These are phyloP conservation scores for Boletus rubescentipes DNA, from an alignment of 768 basidiomycete genomes.

Conservation along the genomic window DNA sequence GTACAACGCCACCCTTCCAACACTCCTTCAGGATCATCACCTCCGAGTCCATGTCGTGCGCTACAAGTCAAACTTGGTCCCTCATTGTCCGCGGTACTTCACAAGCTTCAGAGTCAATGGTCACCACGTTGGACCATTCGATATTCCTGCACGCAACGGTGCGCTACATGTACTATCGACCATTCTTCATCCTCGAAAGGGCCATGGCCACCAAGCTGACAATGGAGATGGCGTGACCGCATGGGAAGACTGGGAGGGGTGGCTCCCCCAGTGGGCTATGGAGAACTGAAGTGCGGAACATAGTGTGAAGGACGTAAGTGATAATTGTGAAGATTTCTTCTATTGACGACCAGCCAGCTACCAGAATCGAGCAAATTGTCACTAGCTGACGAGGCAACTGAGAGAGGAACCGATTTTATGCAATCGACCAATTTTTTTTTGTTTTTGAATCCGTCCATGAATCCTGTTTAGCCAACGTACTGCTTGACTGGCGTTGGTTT, in stretches of 20 bases:
- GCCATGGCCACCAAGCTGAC: background rate
- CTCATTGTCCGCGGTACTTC: constrained; percentile 2
- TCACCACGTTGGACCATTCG: constrained; percentile 1
- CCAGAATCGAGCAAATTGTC: too few relatives aligned
- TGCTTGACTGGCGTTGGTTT: background rate
- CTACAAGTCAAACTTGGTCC: constrained; percentile 8
- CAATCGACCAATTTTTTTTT: background rate
- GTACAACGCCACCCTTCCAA: constrained; percentile 10
- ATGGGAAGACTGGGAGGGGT: constrained; percentile 16
- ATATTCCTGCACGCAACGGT: constrained; percentile 15
- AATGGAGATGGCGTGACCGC: background rate
- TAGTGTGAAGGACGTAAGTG: background rate
- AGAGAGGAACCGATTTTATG: background rate
- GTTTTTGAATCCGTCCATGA: background rate
- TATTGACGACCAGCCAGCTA: background rate
- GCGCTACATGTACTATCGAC: constrained; percentile 11
- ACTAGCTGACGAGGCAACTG: background rate
- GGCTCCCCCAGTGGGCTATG: constrained; percentile 16
- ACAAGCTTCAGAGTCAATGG: constrained; percentile 13
- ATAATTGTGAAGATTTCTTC: too few relatives aligned
- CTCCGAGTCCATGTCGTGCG: constrained; percentile 7
- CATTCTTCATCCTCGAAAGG: constrained; percentile 13
- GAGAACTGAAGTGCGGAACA: constrained; percentile 1
- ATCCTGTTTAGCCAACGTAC: background rate
- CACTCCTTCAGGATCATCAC: constrained; percentile 8